phyloP scores from a whole-genome alignment of 1,284 basidiomycete species.

The Apiotrichum veenhuisii region DNA sequence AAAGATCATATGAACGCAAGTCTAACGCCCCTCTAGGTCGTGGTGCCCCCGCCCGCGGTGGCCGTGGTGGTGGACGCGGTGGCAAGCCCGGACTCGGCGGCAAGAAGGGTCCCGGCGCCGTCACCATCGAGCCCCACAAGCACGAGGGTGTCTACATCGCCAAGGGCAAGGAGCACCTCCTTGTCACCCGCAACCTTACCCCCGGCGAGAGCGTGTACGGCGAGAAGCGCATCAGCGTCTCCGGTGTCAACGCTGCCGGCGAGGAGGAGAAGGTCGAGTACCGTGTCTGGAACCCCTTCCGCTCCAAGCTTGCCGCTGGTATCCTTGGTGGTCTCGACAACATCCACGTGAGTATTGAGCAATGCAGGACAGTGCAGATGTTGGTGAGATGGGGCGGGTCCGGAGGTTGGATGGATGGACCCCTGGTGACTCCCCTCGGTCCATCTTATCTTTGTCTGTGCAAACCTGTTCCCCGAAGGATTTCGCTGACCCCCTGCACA shows the following conservation, averaged over 20 bases:
- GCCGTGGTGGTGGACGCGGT: slow-evolving; percentile 52
- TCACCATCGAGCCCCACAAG: slow-evolving; percentile 91
- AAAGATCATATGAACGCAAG: neutral
- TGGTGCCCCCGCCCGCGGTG: slow-evolving; percentile 47
- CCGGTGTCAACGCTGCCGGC: slow-evolving; percentile 60
- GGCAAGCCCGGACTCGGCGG: slow-evolving; percentile 53
- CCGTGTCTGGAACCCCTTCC: slow-evolving; percentile 99
- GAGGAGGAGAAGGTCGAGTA: slow-evolving; percentile 88
- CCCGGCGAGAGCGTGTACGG: slow-evolving; percentile 98
- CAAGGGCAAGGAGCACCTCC: slow-evolving; percentile 86
- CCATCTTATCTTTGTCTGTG: neutral
- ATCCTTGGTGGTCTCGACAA: slow-evolving; percentile 92
- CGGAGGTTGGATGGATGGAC: neutral
- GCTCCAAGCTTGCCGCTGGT: slow-evolving; percentile 94
- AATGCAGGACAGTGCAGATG: neutral
- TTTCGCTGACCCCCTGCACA: slow-evolving; percentile 14
- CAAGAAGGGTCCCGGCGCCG: slow-evolving; percentile 77
- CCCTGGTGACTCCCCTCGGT: neutral
- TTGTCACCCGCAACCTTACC: slow-evolving; percentile 96
- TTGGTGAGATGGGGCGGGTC: neutral
- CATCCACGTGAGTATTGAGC: slow-evolving; percentile 59
- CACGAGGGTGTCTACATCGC: slow-evolving; percentile 92
- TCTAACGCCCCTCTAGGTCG: slow-evolving; percentile 15
- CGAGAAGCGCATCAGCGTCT: slow-evolving; percentile 89
- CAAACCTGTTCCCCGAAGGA: neutral